Evolutionary conservation across 306 rosid species (phyloP).

Genomic region (Quercus parvula): DNA sequence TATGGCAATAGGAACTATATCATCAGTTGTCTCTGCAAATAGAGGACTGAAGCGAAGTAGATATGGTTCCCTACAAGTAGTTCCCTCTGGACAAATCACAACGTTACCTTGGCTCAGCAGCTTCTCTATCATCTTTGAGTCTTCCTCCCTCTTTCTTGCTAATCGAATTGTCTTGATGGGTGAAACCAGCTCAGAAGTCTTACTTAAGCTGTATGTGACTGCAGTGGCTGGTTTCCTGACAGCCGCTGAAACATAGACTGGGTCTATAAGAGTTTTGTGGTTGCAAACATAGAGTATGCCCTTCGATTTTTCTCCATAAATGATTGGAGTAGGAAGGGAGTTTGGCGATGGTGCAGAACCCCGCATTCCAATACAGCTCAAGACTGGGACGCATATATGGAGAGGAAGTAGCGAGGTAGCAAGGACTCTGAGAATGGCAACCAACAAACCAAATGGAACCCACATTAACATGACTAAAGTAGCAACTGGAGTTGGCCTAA

Average conservation of each 20-base stretch:
- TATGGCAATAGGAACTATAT: background rate
- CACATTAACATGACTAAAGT: background rate
- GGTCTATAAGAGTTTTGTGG: background rate
- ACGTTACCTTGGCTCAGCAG: background rate
- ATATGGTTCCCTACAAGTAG: background rate
- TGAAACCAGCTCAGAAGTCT: background rate
- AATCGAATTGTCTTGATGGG: background rate
- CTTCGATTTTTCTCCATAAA: background rate
- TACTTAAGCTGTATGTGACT: background rate
- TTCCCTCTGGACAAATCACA: background rate
- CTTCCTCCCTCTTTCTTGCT: background rate
- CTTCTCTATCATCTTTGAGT: background rate
- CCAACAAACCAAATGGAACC: background rate
- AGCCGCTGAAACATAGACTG: background rate
- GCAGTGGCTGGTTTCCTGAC: background rate
- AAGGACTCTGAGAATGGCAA: background rate
- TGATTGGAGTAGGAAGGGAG: background rate
- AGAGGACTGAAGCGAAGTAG: background rate
- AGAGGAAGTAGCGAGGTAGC: background rate
- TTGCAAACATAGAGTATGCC: background rate
- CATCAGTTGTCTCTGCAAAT: background rate
- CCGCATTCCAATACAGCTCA: background rate
- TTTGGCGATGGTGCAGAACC: background rate
- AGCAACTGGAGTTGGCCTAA: background rate
- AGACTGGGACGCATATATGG: background rate